Evolutionary conservation across 1,139 yeast genomes (phyloP).

Genomic region (Kodamaea anthophila): DNA sequence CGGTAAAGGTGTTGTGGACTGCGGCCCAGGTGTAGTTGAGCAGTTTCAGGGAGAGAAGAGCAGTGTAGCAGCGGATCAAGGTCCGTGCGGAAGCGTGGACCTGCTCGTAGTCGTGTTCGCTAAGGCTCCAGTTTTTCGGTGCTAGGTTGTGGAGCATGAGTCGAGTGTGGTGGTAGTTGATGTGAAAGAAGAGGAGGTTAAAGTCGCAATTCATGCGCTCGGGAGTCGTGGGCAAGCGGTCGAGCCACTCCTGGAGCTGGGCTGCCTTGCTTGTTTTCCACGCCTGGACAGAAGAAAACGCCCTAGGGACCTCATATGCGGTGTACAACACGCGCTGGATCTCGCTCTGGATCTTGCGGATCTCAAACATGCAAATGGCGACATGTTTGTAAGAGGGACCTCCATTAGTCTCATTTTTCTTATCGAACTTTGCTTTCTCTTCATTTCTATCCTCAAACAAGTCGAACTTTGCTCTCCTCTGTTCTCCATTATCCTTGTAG

Average conservation of each 20-base stretch:
- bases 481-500: background rate
- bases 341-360: constrained; percentile 72
- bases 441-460: background rate
- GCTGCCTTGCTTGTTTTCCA: constrained; percentile 53
- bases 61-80: constrained; percentile 57
- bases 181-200: constrained; percentile 58
- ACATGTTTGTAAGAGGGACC: constrained; percentile 52
- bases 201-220: constrained; percentile 70
- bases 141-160: constrained; percentile 71
- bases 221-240: constrained; percentile 48
- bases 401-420: background rate
- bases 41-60: constrained; percentile 47
- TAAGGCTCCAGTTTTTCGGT: constrained; percentile 57
- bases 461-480: background rate
- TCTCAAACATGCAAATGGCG: constrained; percentile 57
- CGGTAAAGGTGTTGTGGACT: constrained; percentile 81
- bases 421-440: background rate
- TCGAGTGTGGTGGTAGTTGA: constrained; percentile 74
- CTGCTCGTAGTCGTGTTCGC: constrained; percentile 46
- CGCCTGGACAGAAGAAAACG: constrained; percentile 44
- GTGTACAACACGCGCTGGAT: constrained; percentile 69
- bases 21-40: constrained; percentile 93
- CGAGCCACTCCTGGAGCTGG: constrained; percentile 57
- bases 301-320: constrained; percentile 62
- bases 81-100: constrained; percentile 64